A percentile compares a stretch with the other conserved stretches of the same genome.
These are phyloP conservation scores for Phytophthora rubi DNA, from an alignment of 352 stramenopile species.

Conservation along the genomic window DNA sequence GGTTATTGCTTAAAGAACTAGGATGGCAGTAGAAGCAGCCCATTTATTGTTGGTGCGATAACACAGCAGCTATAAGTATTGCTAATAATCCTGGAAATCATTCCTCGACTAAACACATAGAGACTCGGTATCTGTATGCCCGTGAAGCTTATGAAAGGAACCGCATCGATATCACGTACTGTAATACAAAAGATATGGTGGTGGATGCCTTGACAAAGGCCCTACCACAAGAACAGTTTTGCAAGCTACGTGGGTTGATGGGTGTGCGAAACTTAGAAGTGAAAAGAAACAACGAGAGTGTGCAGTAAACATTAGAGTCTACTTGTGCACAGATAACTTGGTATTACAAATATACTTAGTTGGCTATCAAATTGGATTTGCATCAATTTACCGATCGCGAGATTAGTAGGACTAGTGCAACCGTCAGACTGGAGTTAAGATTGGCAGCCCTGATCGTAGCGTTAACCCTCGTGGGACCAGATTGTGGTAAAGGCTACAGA, in stretches of 20 bases:
- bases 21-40: background rate
- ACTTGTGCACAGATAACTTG: no score
- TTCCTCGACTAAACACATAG: background rate
- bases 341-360: no score
- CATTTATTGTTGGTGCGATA: background rate
- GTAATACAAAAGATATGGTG: background rate
- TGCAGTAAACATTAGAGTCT: no score
- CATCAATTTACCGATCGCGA: no score
- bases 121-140: background rate
- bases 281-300: background rate
- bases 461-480: no score
- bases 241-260: background rate
- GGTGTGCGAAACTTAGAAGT: background rate
- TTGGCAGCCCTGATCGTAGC: no score
- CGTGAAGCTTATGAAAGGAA: background rate
- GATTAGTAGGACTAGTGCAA: no score
- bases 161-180: background rate
- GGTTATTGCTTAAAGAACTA: background rate
- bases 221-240: background rate
- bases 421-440: no score
- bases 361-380: no score
- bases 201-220: background rate
- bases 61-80: background rate
- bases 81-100: background rate
- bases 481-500: no score